These are phyloP conservation scores for Coprinellus micaceus DNA, from an alignment of 768 basidiomycete genomes.

Conservation along the genomic window DNA sequence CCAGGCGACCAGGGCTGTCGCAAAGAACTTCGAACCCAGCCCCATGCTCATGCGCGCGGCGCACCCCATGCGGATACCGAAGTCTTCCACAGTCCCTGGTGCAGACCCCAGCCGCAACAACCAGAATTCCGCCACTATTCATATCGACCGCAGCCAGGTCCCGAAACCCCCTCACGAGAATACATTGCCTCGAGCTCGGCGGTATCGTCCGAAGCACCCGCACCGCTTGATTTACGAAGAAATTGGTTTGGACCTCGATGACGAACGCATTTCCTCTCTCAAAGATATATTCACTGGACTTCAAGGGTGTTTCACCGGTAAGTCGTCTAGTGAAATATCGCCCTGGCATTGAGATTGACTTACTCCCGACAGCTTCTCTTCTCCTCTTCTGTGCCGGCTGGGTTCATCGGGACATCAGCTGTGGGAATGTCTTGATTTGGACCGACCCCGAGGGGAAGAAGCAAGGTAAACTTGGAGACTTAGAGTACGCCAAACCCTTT, in stretches of 20 bases:
- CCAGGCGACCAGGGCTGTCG: not conserved
- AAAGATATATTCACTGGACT: not conserved
- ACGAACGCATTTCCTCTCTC: not conserved
- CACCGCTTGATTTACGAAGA: not conserved
- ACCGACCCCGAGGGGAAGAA: not conserved
- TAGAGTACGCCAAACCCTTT: conserved; percentile 6
- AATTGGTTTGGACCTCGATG: not conserved
- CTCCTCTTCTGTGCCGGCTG: conserved; percentile 3
- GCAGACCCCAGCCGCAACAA: not conserved
- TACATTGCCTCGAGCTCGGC: too few species aligned
- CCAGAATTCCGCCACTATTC: not conserved
- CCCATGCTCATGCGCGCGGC: not conserved
- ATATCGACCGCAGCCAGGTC: not conserved
- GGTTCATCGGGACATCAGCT: conserved; percentile 10
- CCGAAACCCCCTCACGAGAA: too few species aligned
- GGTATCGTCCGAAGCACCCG: not conserved
- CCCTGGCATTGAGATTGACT: not conserved
- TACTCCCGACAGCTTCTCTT: not conserved
- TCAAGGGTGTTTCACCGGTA: not conserved
- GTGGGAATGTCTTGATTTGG: conserved; percentile 1
- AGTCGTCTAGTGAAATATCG: not conserved
- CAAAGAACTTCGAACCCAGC: not conserved
- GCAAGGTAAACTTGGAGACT: conserved; percentile 5
- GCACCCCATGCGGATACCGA: not conserved
- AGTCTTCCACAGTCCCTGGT: too few species aligned